phyloP scores from a whole-genome alignment of 148 eudicot species.

The Hydrangea macrophylla region DNA sequence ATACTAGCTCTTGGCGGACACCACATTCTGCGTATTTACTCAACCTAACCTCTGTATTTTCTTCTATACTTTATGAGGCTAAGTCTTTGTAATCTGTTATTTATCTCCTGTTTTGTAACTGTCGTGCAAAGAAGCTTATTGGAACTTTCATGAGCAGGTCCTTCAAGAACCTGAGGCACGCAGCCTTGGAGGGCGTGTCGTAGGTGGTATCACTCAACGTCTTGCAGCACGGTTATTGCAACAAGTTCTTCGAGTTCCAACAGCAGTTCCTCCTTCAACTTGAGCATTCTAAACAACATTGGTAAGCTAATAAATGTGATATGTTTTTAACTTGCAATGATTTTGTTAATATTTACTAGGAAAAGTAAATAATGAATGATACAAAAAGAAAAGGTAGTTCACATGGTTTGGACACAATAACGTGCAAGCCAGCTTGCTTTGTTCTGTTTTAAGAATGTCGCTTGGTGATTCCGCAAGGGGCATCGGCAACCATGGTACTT shows the following conservation, averaged over 20 bases:
- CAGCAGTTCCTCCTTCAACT: constrained; percentile 30
- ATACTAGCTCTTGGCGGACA: no score
- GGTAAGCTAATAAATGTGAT: constrained; percentile 10
- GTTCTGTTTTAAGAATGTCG: background rate
- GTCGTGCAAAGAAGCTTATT: constrained; percentile 9
- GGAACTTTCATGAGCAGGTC: constrained; percentile 38
- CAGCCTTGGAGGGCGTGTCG: constrained; percentile 77
- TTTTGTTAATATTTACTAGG: background rate
- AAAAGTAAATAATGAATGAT: background rate
- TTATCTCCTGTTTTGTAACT: no score
- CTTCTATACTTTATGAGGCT: constrained; percentile 7
- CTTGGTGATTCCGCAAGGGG: background rate
- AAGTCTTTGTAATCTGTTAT: no score
- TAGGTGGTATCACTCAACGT: constrained; percentile 91
- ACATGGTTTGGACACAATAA: background rate
- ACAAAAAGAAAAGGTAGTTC: background rate
- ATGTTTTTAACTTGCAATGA: background rate
- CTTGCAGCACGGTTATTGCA: constrained; percentile 91
- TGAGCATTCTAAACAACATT: constrained; percentile 15
- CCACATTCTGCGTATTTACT: background rate
- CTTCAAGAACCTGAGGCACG: constrained; percentile 90
- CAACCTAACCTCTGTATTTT: background rate
- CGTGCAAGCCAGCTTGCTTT: background rate
- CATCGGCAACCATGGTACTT: background rate
- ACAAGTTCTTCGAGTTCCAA: constrained; percentile 75